Percentiles rank a stretch among this genome's conserved stretches.
Conservation (phyloP, 768 basidiomycete genomes). For the Tulasnella sp. region DNA sequence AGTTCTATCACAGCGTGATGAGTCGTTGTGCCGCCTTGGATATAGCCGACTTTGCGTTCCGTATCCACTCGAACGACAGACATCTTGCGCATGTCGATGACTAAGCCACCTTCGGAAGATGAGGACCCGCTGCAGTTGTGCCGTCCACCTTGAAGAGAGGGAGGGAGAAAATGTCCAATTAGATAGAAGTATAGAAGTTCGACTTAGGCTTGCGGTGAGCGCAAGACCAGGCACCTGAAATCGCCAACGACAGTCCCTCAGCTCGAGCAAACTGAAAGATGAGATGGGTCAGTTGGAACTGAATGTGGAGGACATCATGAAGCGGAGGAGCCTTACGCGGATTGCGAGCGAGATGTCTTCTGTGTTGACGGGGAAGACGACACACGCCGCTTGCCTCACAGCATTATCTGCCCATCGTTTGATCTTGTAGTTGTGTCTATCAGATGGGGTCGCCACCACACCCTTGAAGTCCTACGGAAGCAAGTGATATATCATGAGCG, state of each 20-base stretch:
- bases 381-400: not conserved
- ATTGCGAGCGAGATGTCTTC: constrained; percentile 21
- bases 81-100: constrained; percentile 16
- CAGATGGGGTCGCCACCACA: not conserved
- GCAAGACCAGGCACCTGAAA: constrained; percentile 15
- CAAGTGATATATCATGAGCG: no score
- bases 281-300: no score
- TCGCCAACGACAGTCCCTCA: not conserved
- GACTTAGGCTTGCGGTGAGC: no score
- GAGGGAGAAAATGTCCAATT: no score
- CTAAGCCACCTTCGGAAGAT: constrained; percentile 13
- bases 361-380: constrained; percentile 19
- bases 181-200: no score
- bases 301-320: no score
- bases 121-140: constrained; percentile 6
- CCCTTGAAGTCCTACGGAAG: no score
- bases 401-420: constrained; percentile 3
- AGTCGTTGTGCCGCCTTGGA: constrained; percentile 14
- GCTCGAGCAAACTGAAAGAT: not conserved
- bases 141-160: no score
- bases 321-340: no score
- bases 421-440: not conserved
- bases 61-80: constrained; percentile 10
- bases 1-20: constrained; percentile 10
- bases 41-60: constrained; percentile 1